Evolutionary conservation across 768 basidiomycete species (phyloP), one percentile per base, ranked within the genome.

Genomic region (Rhodotorula babjevae): DNA sequence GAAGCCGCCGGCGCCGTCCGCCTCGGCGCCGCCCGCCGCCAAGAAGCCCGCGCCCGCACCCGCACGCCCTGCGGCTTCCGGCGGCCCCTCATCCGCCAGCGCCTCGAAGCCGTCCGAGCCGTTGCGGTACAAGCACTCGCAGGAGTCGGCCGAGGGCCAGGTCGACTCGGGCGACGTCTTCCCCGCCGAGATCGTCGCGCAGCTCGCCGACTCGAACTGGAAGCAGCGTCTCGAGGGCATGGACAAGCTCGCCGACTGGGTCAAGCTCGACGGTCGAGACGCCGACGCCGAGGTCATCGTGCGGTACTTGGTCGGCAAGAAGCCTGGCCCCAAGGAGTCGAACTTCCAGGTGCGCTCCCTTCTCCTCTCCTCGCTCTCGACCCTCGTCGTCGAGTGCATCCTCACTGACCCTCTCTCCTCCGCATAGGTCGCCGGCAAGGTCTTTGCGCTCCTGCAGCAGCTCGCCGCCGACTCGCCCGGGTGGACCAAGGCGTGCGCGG

Each of bases 301-400:
- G 29, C 85, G 95, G 36, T 88, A 90, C 75, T 82, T 98, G 70
- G 88, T 87, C 8, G 71, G 71, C 29, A 98, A 95, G 84, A 92
- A 91, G 55, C 84, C 84, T 74, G 93, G 94, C 5, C 97, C 93
- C 93, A 86, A 85, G n/a, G 96, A 99, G 83, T 98, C 96, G 84
- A 99, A 98, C 78, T 99, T 99, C 76, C 95, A 99, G 84, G 94
- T 90, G 71, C 67, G 81, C 76, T 16, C 50, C 15, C 18, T 27
- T 1, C 18, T 23, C 40, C 31, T 47, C 3, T 36, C 31, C 5
- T n/a, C 19, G 19, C 61, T 23, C 64, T 60, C 33, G 8, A 31
- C 19, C 10, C 63, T 29, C 49, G 49, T 5, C 49, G n/a, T 8
- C 33, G 12, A 46, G 8, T 36, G 53, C 62, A 42, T 31, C 36